Base-by-base conservation (phyloP, 768 basidiomycete species). In the Phlebiopsis gigantea region DNA sequence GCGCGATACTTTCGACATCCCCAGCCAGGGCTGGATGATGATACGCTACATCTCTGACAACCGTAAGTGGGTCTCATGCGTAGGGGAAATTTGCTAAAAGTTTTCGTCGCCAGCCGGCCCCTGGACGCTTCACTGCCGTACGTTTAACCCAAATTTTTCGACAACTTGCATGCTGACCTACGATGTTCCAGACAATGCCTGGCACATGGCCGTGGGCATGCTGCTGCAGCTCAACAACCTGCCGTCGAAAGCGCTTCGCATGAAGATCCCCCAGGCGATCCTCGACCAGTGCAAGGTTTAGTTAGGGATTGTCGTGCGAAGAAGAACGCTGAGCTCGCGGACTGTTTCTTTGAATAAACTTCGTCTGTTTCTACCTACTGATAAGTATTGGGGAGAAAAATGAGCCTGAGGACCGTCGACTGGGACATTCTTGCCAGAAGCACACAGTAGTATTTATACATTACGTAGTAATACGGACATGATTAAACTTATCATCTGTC, bases 71-170 rank as follows among this genome's bases (percentile, higher is more conserved):
- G 22, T 15, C 42, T 22, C 21, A 14, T 26, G 46, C 21, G 5
- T 17, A n/a, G n/a, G n/a, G n/a, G 19, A 26, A 25, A 5, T 22
- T 26, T 25, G 46, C 2, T 5, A 39, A 9, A 17, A 9, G 1
- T 47, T 5, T 26, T 10, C 46, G 6, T 8, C 24, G 6, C 5
- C 26, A 47, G 46, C 77, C 0, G 77, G 77, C 24, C 55, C 75
- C 43, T 78, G 46, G 46, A 26, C 75, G 1, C 73, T 78, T 65
- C 77, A 78, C 61, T 78, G 77, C 34, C 77, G 75, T 58, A n/a
- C n/a, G n/a, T n/a, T n/a, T n/a, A n/a, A n/a, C n/a, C n/a, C n/a
- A n/a, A n/a, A n/a, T n/a, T n/a, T n/a, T n/a, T n/a, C n/a, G n/a
- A n/a, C n/a, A n/a, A n/a, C n/a, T n/a, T n/a, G n/a, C n/a, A 21